Percentiles rank a stretch among this genome's conserved stretches.
Evolutionary conservation across 345 rosid genomes (phyloP).

Genomic region (Ceriops decandra): DNA sequence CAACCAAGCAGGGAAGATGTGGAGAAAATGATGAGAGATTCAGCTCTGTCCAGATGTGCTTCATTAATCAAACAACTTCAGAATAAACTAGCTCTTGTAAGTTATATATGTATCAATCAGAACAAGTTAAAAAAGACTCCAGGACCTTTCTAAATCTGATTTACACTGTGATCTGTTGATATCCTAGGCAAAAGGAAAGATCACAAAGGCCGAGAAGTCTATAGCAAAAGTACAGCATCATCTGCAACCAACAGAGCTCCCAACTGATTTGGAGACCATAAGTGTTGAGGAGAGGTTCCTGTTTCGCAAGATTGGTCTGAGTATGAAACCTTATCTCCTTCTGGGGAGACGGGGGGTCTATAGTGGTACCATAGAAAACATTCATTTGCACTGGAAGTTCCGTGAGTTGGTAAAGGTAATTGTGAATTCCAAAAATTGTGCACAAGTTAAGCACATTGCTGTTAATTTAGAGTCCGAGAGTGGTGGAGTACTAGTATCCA

Average conservation of each 20-base stretch:
- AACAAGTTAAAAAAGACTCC: conserved; percentile 3
- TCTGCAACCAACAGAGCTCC: conserved; percentile 73
- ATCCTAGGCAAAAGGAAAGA: conserved; percentile 62
- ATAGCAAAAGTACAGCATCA: conserved; percentile 65
- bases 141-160: background rate
- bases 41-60: conserved; percentile 46
- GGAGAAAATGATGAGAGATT: conserved; percentile 60
- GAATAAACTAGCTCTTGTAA: conserved; percentile 63
- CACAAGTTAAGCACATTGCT: conserved; percentile 78
- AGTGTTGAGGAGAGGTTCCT: conserved; percentile 80
- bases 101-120: conserved; percentile 21
- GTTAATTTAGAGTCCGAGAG: conserved; percentile 87
- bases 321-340: conserved; percentile 83
- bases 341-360: conserved; percentile 83
- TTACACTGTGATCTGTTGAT: background rate
- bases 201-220: conserved; percentile 57
- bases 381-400: conserved; percentile 93
- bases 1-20: conserved; percentile 50
- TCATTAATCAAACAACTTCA: conserved; percentile 57
- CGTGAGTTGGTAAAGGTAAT: conserved; percentile 82
- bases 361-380: conserved; percentile 83
- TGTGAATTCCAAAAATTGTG: conserved; percentile 51
- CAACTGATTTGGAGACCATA: conserved; percentile 74
- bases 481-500: conserved; percentile 77
- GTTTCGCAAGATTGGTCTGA: conserved; percentile 79